These are phyloP conservation scores for Corynespora cassiicola DNA, from an alignment of 2,329 filamentous ascomycete species.

Conservation along the genomic window DNA sequence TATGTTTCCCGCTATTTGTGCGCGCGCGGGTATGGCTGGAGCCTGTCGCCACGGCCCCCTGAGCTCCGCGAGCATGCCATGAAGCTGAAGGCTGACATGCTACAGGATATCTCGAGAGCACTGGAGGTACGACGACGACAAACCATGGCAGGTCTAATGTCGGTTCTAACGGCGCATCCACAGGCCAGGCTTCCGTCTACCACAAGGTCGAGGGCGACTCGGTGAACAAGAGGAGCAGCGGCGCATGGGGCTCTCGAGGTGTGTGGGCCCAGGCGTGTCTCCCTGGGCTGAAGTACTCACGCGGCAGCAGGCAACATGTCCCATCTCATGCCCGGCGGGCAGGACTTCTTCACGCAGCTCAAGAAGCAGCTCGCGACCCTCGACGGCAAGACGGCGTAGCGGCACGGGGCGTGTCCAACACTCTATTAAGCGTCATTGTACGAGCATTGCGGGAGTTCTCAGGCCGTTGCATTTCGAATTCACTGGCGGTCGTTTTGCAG, in stretches of 20 bases:
- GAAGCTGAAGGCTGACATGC: slow-evolving; percentile 23
- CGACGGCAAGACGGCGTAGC: slow-evolving; percentile 42
- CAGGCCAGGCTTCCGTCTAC: slow-evolving; percentile 40
- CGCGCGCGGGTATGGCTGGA: no score
- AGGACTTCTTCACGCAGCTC: slow-evolving; percentile 54
- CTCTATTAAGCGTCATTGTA: slow-evolving; percentile 42
- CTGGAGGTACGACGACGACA: slow-evolving; percentile 27
- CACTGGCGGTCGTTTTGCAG: slow-evolving; percentile 19
- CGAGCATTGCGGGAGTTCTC: slow-evolving; percentile 44
- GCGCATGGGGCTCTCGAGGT: slow-evolving; percentile 51
- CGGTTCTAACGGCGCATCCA: slow-evolving; percentile 21
- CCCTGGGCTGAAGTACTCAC: slow-evolving; percentile 17
- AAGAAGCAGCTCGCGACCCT: slow-evolving; percentile 52
- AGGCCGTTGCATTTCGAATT: slow-evolving; percentile 19
- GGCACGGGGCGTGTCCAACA: slow-evolving; percentile 17
- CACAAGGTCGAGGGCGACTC: slow-evolving; percentile 49
- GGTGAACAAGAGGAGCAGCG: slow-evolving; percentile 44
- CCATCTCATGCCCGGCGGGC: slow-evolving; percentile 52
- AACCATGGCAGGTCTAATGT: no score
- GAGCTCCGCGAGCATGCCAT: slow-evolving; percentile 1
- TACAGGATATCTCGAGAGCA: slow-evolving; percentile 36
- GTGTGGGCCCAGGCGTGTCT: slow-evolving; percentile 11
- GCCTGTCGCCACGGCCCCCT: background rate
- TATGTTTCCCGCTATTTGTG: slow-evolving; percentile 21
- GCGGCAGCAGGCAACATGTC: slow-evolving; percentile 38